These are phyloP conservation scores for Melocanna baccifera DNA, from an alignment of 176 grass and related monocot genomes.

Conservation along the genomic window DNA sequence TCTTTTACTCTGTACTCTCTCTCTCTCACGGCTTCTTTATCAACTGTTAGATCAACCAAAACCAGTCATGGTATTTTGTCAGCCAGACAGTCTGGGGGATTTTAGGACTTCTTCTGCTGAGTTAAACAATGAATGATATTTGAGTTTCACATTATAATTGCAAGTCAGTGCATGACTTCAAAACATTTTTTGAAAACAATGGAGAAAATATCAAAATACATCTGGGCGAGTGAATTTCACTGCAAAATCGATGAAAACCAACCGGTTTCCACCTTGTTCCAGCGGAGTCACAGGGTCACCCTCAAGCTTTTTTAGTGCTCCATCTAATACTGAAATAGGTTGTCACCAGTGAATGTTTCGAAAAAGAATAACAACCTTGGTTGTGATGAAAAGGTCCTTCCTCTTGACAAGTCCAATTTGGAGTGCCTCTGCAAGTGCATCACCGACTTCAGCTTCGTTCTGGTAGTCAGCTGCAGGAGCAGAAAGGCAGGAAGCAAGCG, in stretches of 20 bases:
- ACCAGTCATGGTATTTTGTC: neutral
- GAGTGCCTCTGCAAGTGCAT: slow-evolving; percentile 78
- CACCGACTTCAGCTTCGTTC: slow-evolving; percentile 84
- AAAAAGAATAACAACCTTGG: slow-evolving; percentile 51
- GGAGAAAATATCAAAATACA: neutral
- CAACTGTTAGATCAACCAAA: neutral
- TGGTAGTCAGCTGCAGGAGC: slow-evolving; percentile 72
- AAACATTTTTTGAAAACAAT: neutral
- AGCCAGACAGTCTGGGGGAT: neutral
- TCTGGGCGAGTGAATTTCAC: neutral
- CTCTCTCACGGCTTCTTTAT: no score
- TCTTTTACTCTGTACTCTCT: no score
- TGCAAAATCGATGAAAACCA: neutral
- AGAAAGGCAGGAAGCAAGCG: neutral
- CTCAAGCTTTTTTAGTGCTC: neutral
- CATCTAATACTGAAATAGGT: neutral
- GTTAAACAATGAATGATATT: neutral
- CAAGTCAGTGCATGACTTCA: neutral
- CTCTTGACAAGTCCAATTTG: slow-evolving; percentile 71
- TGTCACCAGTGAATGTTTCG: neutral
- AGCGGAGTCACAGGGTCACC: neutral
- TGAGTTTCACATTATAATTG: neutral
- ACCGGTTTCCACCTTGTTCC: neutral
- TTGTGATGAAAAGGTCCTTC: slow-evolving; percentile 91
- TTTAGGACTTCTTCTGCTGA: neutral